Evolutionary conservation across 2,329 filamentous ascomycete genomes (phyloP), one percentile per base, ranked within the genome.

Genomic region (Capronia epimyces): DNA sequence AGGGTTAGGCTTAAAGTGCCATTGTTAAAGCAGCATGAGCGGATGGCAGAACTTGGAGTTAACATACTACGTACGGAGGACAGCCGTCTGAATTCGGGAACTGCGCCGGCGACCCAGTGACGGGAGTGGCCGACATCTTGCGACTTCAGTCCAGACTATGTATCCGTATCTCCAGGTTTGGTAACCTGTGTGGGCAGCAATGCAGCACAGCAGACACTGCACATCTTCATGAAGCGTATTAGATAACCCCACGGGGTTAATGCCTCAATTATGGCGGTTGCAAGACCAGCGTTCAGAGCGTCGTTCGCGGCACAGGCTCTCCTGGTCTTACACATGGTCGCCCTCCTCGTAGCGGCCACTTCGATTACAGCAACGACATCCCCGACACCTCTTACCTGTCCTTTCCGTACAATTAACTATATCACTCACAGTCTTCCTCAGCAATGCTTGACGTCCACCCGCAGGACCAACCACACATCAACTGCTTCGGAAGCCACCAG

Each of bases 351-450:
- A 10, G 36, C 47, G 8, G 20, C 32, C 21, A 29, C 49, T 36
- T 37, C 46, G 31, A 40, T 31, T 10, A 46, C 37, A 10, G 20
- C 45, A 15, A 46, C 46, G 12, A 12, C 50, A 18, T 34, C 22
- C n/a, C 8, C 24, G 13, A 43, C 50, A 13, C 39, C 50, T 27
- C 47, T 66, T 16, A 72, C 69, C 43, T 78, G 75, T 64, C 69
- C 68, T 10, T 75, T 67, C 54, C 79, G 80, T 59, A 88, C 84
- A 1, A 82, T 88, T 64, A 90, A 91, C 68, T 89, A 90, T 68
- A 87, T 91, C 56, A 90, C 86, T 9, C 84, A 90, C 60, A 82
- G 80, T 1, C 71, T 90, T 32, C 85, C 85, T 9, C 85, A 88
- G 65, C 84, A 86, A 71, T 91, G 87, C 64, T 73, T 88, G 18